Evolutionary conservation across 1,284 basidiomycete species (phyloP).

Genomic region (Sporisorium exsertum): DNA sequence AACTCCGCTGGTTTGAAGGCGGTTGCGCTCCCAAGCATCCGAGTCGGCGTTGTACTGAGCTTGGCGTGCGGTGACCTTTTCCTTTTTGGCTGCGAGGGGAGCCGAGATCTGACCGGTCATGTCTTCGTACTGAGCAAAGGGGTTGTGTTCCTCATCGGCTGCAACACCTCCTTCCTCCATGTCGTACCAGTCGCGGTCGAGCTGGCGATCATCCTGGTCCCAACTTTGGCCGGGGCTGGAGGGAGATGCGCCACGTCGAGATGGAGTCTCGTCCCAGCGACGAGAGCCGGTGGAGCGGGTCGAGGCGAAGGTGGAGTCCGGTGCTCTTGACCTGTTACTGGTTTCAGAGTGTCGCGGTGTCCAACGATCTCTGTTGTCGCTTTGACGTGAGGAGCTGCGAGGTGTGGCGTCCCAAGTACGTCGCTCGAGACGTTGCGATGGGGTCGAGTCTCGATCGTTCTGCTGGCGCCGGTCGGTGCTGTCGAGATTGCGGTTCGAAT

Average conservation of each 20-base stretch:
- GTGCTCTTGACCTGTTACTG: not conserved
- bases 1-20: slow-evolving; percentile 94
- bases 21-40: slow-evolving; percentile 97
- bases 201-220: slow-evolving; percentile 57
- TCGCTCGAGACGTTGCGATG: slow-evolving; percentile 14
- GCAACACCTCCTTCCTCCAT: slow-evolving; percentile 69
- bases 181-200: slow-evolving; percentile 66
- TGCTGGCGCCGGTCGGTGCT: slow-evolving; percentile 1
- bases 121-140: slow-evolving; percentile 83
- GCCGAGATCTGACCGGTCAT: slow-evolving; percentile 73
- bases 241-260: slow-evolving; percentile 11
- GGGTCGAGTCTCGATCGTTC: slow-evolving; percentile 2
- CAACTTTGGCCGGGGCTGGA: slow-evolving; percentile 66
- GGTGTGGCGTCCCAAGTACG: slow-evolving; percentile 57
- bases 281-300: slow-evolving; percentile 37
- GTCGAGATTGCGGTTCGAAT: not conserved
- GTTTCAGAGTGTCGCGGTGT: slow-evolving; percentile 8
- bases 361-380: slow-evolving; percentile 19
- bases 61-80: slow-evolving; percentile 68
- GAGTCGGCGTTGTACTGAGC: slow-evolving; percentile 83
- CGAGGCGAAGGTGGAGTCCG: slow-evolving; percentile 8
- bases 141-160: slow-evolving; percentile 91
- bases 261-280: slow-evolving; percentile 54
- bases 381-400: slow-evolving; percentile 2
- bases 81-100: slow-evolving; percentile 40